phyloP scores from a whole-genome alignment of 768 basidiomycete genomes.

The Antrodiella citrinella region DNA sequence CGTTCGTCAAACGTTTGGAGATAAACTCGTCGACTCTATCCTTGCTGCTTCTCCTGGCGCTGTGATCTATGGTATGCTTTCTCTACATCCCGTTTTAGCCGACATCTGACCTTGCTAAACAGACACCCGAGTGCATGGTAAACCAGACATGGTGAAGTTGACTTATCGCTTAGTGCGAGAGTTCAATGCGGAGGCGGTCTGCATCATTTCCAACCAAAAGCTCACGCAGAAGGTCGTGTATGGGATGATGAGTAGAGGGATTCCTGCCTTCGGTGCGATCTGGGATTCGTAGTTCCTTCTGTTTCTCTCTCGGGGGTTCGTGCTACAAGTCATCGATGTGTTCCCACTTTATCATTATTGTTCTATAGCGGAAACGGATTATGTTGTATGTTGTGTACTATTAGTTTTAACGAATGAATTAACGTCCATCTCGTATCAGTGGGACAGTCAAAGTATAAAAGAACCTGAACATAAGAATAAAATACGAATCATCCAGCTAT shows the following conservation, averaged over 20 bases:
- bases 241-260: conserved; percentile 50
- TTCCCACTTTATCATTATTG: no score
- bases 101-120: background rate
- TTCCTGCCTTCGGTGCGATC: conserved; percentile 55
- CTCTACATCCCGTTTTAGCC: background rate
- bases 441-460: no score
- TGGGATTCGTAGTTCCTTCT: conserved; percentile 42
- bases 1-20: conserved; percentile 53
- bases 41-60: conserved; percentile 46
- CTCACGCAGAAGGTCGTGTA: conserved; percentile 51
- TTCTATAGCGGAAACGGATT: no score
- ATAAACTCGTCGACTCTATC: conserved; percentile 49
- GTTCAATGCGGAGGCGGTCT: conserved; percentile 39
- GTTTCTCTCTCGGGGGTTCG: no score
- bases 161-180: conserved; percentile 27
- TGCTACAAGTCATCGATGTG: no score
- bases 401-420: no score
- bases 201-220: conserved; percentile 51
- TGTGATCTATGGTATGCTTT: conserved; percentile 40
- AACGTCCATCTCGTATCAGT: no score
- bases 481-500: conserved; percentile 27
- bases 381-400: no score
- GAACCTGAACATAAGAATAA: background rate
- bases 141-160: conserved; percentile 31
- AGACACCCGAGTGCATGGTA: conserved; percentile 28